phyloP scores from a whole-genome alignment of 768 basidiomycete species.

The Punctularia strigosozonata region DNA sequence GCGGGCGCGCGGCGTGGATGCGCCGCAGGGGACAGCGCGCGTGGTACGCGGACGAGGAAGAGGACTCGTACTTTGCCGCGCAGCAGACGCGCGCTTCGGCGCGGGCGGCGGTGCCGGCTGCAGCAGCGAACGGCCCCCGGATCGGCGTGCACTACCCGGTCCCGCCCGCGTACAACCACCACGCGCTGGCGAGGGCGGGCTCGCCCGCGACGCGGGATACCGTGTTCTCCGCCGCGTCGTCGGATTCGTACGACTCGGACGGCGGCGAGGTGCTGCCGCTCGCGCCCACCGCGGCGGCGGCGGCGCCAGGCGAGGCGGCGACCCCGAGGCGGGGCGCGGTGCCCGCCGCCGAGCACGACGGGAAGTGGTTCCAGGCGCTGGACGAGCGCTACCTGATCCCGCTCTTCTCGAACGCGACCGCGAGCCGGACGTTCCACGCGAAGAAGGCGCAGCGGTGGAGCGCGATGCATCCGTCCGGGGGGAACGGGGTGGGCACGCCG shows the following conservation, averaged over 20 bases:
- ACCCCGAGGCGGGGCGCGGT: slow-evolving; percentile 1
- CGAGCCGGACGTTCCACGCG: slow-evolving; percentile 78
- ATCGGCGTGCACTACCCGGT: slow-evolving; percentile 46
- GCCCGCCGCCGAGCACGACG: slow-evolving; percentile 46
- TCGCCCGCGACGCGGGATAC: slow-evolving; percentile 15
- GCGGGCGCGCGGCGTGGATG: slow-evolving; percentile 2
- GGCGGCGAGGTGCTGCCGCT: slow-evolving; percentile 67
- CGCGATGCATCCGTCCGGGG: slow-evolving; percentile 11
- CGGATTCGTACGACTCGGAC: slow-evolving; percentile 71
- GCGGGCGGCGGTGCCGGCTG: no score
- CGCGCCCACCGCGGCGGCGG: slow-evolving; percentile 32
- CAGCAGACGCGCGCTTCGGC: slow-evolving; percentile 18
- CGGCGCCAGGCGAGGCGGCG: slow-evolving; percentile 3
- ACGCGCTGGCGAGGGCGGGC: slow-evolving; percentile 18
- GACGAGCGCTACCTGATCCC: slow-evolving; percentile 93
- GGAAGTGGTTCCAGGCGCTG: slow-evolving; percentile 91
- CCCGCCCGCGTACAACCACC: slow-evolving; percentile 48
- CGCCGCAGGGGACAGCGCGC: slow-evolving; percentile 8
- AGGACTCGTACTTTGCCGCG: slow-evolving; percentile 9
- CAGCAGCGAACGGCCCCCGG: slow-evolving; percentile 24
- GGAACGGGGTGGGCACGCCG: slow-evolving; percentile 19
- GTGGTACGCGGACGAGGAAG: slow-evolving; percentile 3
- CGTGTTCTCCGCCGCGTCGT: slow-evolving; percentile 60
- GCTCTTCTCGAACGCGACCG: slow-evolving; percentile 86
- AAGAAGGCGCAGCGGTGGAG: slow-evolving; percentile 45